Evolutionary conservation across 2,329 filamentous ascomycete genomes (phyloP).

Genomic region (Ophiostoma himal-ulmi): DNA sequence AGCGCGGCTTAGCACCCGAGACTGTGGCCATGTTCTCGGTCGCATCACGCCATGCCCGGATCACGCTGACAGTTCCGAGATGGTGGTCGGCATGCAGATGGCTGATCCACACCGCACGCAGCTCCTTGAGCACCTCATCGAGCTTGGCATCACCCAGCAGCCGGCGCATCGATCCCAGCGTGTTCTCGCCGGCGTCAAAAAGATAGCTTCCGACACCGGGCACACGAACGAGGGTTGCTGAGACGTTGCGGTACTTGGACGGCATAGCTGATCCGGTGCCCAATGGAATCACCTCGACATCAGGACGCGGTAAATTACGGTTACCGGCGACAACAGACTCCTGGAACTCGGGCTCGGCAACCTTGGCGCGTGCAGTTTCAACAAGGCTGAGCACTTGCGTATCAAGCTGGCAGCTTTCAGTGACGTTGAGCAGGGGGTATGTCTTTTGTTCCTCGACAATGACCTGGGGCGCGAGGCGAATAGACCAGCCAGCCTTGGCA

Average conservation of each 20-base stretch:
- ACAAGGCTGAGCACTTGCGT: slow-evolving; percentile 49
- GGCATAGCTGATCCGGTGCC: slow-evolving; percentile 88
- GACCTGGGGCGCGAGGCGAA: slow-evolving; percentile 45
- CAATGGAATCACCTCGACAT: slow-evolving; percentile 78
- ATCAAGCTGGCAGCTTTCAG: slow-evolving; percentile 38
- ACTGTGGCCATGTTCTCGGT: slow-evolving; percentile 37
- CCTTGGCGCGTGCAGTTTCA: slow-evolving; percentile 39
- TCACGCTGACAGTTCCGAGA: slow-evolving; percentile 72
- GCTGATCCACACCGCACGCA: slow-evolving; percentile 85
- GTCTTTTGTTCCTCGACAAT: slow-evolving; percentile 43
- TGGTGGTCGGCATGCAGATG: slow-evolving; percentile 97
- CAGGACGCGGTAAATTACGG: slow-evolving; percentile 36
- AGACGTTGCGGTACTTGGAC: slow-evolving; percentile 93
- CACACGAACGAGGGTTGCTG: slow-evolving; percentile 75
- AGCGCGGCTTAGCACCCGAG: slow-evolving; percentile 32
- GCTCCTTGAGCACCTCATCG: slow-evolving; percentile 64
- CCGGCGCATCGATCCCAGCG: slow-evolving; percentile 77
- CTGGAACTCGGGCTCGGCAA: slow-evolving; percentile 42
- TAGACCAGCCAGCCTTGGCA: slow-evolving; percentile 41
- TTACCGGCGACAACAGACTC: slow-evolving; percentile 52
- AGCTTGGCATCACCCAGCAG: slow-evolving; percentile 62
- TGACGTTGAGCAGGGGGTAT: slow-evolving; percentile 45
- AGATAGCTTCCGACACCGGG: slow-evolving; percentile 84
- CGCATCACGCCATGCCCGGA: slow-evolving; percentile 70
- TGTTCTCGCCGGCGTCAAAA: slow-evolving; percentile 88